Evolutionary conservation across 257 asterid genomes (phyloP).

Genomic region (Solanum boliviense): DNA sequence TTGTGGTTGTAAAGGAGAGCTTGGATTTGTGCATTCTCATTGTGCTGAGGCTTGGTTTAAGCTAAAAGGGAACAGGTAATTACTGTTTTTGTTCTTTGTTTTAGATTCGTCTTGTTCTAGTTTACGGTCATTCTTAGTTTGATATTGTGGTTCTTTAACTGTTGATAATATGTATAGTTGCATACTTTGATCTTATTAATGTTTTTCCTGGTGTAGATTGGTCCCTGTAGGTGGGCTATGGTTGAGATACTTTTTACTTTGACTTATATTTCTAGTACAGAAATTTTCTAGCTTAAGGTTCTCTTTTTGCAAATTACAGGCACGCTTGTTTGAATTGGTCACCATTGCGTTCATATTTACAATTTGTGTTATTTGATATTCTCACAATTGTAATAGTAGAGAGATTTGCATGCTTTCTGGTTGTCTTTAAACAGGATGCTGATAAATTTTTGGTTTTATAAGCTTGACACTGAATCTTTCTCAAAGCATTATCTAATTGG

Average conservation of each 20-base stretch:
- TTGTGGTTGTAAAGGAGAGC: conserved; percentile 90
- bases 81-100: background rate
- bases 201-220: background rate
- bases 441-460: background rate
- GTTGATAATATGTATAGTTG: background rate
- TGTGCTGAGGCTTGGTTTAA: conserved; percentile 85
- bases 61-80: conserved; percentile 60
- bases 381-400: background rate
- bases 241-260: background rate
- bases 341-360: background rate
- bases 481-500: background rate
- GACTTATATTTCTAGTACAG: background rate
- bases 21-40: conserved; percentile 53
- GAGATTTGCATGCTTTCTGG: background rate
- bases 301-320: background rate
- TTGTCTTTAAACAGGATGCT: background rate
- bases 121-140: background rate
- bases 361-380: background rate
- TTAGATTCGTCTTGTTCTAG: background rate
- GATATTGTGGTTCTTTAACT: background rate
- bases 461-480: background rate
- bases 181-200: background rate
- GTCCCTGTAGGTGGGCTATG: background rate
- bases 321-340: background rate
- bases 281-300: background rate